Evolutionary conservation across 345 rosid species (phyloP), one percentile per base, ranked within the genome.

Genomic region (Ceriops zippeliana): DNA sequence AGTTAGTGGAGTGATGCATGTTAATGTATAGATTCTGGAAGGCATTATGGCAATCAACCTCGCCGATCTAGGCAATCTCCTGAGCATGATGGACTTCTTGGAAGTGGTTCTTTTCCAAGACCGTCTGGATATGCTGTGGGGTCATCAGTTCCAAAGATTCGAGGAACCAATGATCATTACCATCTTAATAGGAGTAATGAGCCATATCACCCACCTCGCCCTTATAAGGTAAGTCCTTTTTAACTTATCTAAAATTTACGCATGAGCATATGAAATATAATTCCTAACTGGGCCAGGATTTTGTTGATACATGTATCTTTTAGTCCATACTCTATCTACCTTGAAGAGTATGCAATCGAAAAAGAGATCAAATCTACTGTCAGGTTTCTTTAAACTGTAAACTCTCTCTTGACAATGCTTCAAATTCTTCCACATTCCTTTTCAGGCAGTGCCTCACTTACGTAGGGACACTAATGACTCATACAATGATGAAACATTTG

Each of bases 11-110:
- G 27, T 56, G 34, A 54, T 70, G 62, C 49, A 7, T 62, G 35
- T 57, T 61, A 67, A 32, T 58, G 46, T 66, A 65, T 65, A 86
- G 99, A 91, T 77, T 72, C 86, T 74, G 93, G 93, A 75, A 87
- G 79, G 82, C 89, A 85, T 57, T 78, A 74, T 75, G 87, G 85
- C 64, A 78, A 84, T 76, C 98, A 84, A 75, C 70, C 96, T 80
- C 86, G 91, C 73, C 86, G 85, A 71, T 70, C 92, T 62, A 83
- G 90, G 96, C 97, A 91, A 79, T 82, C 77, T 76, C 83, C 96
- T 5, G 99, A 90, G 84, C 93, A 95, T 82, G 99, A 95, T 72
- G 99, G 99, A 56, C 98, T 95, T 76, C 86, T 95, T 53, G 99
- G 99, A 37, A 91, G 96, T 78, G 99, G 99, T 65, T 89, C 96